Conservation (phyloP, 345 rosid genomes). For the Salix arbutifolia region DNA sequence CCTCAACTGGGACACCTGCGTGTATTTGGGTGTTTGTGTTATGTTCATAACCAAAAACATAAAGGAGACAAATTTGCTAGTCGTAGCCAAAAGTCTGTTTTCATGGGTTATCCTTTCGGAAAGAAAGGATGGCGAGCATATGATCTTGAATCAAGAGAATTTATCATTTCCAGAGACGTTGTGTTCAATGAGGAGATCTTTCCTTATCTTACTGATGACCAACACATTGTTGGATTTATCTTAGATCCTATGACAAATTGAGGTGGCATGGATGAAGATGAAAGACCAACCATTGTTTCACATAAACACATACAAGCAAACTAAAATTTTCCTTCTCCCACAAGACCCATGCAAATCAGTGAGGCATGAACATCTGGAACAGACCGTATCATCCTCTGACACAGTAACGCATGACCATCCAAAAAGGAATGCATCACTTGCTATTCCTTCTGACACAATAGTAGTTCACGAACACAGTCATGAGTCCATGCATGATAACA, state of each 20-base stretch:
- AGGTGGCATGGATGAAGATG: no score
- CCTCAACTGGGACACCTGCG: background rate
- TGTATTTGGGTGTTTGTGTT: background rate
- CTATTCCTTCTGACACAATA: no score
- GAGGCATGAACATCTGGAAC: no score
- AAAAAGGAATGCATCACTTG: no score
- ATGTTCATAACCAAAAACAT: background rate
- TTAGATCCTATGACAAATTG: background rate
- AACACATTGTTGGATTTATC: background rate
- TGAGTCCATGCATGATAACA: no score
- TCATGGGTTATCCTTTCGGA: conserved; percentile 1
- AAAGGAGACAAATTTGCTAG: background rate
- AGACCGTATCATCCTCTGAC: no score
- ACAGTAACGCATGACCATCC: no score
- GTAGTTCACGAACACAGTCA: no score
- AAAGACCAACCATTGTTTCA: no score
- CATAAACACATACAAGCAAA: no score
- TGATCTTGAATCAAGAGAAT: background rate
- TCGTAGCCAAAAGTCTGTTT: background rate
- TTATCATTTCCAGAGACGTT: background rate
- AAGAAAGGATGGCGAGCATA: background rate
- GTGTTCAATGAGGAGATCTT: background rate
- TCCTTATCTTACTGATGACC: background rate
- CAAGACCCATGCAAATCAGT: no score
- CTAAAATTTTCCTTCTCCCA: no score